Base-by-base conservation (phyloP, 495 filamentous ascomycete species). In the Ascodesmis nigricans region DNA sequence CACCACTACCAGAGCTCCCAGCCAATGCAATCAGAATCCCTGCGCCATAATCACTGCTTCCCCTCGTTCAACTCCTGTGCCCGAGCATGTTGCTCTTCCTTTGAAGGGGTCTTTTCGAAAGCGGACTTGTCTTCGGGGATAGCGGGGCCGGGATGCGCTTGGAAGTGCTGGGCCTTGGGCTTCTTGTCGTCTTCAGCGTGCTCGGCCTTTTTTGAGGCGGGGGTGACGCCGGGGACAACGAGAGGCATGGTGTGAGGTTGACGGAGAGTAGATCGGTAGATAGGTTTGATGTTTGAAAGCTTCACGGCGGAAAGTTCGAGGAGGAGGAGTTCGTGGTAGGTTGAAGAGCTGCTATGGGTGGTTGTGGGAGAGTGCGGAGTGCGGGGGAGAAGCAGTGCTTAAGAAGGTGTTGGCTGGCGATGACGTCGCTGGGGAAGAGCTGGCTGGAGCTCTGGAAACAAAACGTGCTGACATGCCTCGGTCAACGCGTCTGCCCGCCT, bases 61-160 rank as follows among this genome's bases (percentile, higher is more conserved):
- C 35, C 37, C 15, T 50, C 29, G 24, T 50, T 50, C 46, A 50
- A 42, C 38, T 50, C 46, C 25, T 46, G 22, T 13, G 46, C 42
- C 22, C 33, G 46, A 8, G 37, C 42, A 29, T 38, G 33, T n/a
- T 39, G 29, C 35, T 50, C 47, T 24, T 50, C 42, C 7, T 32
- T 40, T 20, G 8, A 29, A 16, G 21, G 21, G 16, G 39, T 44
- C 29, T 42, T 16, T 13, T 35, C 45, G 23, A 6, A 6, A 19
- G 30, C 42, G 6, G 47, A 46, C 15, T 31, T 32, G 30, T 50
- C 47, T n/a, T 40, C 20, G 15, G 47, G 47, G 11, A 50, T 28
- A 10, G 46, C 47, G 8, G 47, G 47, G 13, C 47, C 47, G 13
- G 47, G 47, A 16, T n/a, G 26, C 7, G 47, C 46, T 31, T 33